A percentile compares a stretch with the other conserved stretches of the same genome.
Evolutionary conservation across 2,329 filamentous ascomycete genomes (phyloP).

Genomic region (Talaromyces sp.): DNA sequence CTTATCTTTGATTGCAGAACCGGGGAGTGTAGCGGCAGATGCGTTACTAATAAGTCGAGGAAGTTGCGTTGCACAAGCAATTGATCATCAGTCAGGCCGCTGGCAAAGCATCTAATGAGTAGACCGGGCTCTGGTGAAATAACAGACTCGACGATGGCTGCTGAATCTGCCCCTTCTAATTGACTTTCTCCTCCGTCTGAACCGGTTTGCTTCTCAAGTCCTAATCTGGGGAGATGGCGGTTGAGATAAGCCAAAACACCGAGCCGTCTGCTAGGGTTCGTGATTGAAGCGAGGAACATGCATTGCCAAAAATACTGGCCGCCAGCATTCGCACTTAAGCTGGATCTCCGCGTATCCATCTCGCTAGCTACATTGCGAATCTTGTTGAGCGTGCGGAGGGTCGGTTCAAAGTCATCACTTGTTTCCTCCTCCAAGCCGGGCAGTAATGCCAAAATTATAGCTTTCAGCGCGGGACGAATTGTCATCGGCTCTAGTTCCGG

Average conservation of each 20-base stretch:
- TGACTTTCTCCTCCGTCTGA: constrained; percentile 28
- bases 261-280: constrained; percentile 76
- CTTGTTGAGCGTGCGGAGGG: constrained; percentile 71
- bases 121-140: constrained; percentile 81
- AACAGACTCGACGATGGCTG: constrained; percentile 45
- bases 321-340: constrained; percentile 54
- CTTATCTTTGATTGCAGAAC: constrained; percentile 75
- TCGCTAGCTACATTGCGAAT: constrained; percentile 60
- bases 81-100: constrained; percentile 82
- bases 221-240: constrained; percentile 72
- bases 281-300: constrained; percentile 89
- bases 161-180: constrained; percentile 27
- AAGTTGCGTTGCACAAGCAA: constrained; percentile 91
- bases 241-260: constrained; percentile 84
- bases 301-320: constrained; percentile 98
- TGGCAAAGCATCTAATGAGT: constrained; percentile 84
- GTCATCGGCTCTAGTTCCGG: constrained; percentile 66
- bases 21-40: constrained; percentile 78
- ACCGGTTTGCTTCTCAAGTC: constrained; percentile 36
- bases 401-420: constrained; percentile 93
- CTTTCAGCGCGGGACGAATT: constrained; percentile 83
- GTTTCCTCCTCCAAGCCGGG: constrained; percentile 94
- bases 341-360: constrained; percentile 55
- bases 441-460: constrained; percentile 80
- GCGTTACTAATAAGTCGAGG: constrained; percentile 84